These are phyloP conservation scores for Magnolia changhungtana DNA, from an alignment of 164 flowering plant species.

Conservation along the genomic window DNA sequence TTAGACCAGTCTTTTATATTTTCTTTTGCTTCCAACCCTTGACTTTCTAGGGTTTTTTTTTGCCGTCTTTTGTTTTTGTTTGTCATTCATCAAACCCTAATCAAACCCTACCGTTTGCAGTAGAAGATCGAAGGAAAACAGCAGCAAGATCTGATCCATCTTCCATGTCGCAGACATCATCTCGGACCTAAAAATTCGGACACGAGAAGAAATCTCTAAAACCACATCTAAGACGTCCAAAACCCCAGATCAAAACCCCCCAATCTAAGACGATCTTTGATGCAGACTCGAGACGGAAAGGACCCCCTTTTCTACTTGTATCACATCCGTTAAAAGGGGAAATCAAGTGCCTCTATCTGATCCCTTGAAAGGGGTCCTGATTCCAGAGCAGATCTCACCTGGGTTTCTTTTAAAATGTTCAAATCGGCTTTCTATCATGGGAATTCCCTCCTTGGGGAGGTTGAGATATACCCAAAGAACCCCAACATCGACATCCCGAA, in stretches of 20 bases:
- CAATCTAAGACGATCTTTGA: not conserved
- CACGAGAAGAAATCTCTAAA: not conserved
- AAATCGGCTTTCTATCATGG: conserved; percentile 68
- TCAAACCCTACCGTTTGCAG: no score
- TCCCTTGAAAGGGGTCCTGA: not conserved
- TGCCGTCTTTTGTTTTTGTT: no score
- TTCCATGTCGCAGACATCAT: not conserved
- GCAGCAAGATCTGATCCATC: not conserved
- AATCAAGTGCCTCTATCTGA: not conserved
- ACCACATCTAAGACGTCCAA: not conserved
- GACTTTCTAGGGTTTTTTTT: no score
- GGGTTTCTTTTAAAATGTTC: conserved; percentile 32
- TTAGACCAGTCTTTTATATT: no score
- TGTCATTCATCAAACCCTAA: no score
- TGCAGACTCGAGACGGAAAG: no score
- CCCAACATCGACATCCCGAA: conserved; percentile 33
- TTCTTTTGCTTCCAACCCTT: no score
- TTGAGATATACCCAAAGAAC: conserved; percentile 53
- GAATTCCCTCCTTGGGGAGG: conserved; percentile 77
- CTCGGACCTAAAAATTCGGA: not conserved
- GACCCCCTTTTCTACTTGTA: not conserved
- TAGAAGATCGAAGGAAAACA: no score
- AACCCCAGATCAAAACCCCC: not conserved
- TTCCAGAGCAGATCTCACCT: not conserved
- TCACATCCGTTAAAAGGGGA: not conserved